Evolutionary conservation across 2,329 filamentous ascomycete species (phyloP), one percentile per base, ranked within the genome.

Genomic region (Fulvia fulva): DNA sequence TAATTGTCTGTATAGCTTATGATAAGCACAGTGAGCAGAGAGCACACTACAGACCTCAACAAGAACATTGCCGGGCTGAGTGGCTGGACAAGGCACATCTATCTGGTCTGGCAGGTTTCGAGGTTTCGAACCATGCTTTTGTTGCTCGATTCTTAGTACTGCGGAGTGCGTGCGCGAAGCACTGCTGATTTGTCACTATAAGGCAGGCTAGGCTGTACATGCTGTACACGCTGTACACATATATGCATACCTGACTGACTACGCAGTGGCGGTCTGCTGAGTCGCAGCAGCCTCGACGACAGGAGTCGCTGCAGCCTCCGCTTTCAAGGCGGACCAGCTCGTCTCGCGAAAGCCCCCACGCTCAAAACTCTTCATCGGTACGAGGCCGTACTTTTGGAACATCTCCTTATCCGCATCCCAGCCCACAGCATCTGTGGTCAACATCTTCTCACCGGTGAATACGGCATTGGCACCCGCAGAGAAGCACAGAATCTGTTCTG

Each of bases 401-500:
- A 96, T 90, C 44, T 78, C 85, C 62, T 84, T 86, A 69, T 96
- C 91, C 75, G 95, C 89, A 62, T 94, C 90, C 89, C 90, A 96
- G 28, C 90, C 90, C 66, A 90, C 92, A 72, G 90, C 95, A 57
- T 91, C 89, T 0, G 91, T 96, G 4, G 91, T 96, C 75, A 96
- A 74, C 91, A 96, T 96, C 81, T 93, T 96, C 78, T 96, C 91
- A 8, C 91, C 91, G 0, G 91, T 96, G 71, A 96, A 96, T 32
- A 96, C 88, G n/a, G 91, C 91, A 68, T 96, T 96, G 0, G 91
- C 91, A 14, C 91, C 91, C 0, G 91, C 90, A 83, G 90, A 87
- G 77, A 96, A 96, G 75, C 91, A 96, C 64, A 93, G 73, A 14
- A 90, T 87, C 76, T 96, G 91, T 78, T 96, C 88, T 75, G 94